Evolutionary conservation across 495 filamentous ascomycete species (phyloP).

Genomic region (Daldinia grandis): DNA sequence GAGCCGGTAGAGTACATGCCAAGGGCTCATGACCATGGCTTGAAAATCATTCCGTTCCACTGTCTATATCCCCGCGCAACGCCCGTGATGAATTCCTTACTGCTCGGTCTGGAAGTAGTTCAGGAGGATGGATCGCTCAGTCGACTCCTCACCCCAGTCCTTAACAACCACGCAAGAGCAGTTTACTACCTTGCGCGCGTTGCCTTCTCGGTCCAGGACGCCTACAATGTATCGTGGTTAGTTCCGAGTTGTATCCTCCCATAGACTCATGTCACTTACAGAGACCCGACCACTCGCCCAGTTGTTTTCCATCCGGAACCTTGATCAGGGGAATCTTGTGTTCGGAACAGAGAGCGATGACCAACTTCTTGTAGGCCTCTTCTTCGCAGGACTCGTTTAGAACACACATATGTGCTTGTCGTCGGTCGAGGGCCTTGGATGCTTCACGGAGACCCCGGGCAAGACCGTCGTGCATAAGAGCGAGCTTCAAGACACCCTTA

Average conservation of each 20-base stretch:
- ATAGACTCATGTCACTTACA: conserved; percentile 69
- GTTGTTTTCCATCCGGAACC: conserved; percentile 98
- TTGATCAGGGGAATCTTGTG: conserved; percentile 99
- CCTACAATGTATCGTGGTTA: conserved; percentile 60
- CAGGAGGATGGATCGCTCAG: conserved; percentile 96
- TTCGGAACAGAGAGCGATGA: conserved; percentile 96
- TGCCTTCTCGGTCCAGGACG: conserved; percentile 98
- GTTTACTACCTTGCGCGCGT: conserved; percentile 99
- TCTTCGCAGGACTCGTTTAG: conserved; percentile 99
- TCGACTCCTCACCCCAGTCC: conserved; percentile 99
- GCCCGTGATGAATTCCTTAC: conserved; percentile 49
- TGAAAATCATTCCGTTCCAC: conserved; percentile 46
- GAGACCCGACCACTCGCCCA: conserved; percentile 99
- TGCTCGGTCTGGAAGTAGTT: conserved; percentile 97
- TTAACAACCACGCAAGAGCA: conserved; percentile 99
- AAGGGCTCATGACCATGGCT: conserved; percentile 38
- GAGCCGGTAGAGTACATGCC: conserved; percentile 49
- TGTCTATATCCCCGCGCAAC: conserved; percentile 45
- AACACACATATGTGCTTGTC: conserved; percentile 99
- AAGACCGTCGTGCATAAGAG: conserved; percentile 99
- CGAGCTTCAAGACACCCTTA: conserved; percentile 96
- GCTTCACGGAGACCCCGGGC: conserved; percentile 98
- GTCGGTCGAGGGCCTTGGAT: conserved; percentile 94
- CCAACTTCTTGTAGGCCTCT: conserved; percentile 99
- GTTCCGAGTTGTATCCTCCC: neutral